Conservation (phyloP, 495 filamentous ascomycete genomes). For the Penicillium flavigenum region DNA sequence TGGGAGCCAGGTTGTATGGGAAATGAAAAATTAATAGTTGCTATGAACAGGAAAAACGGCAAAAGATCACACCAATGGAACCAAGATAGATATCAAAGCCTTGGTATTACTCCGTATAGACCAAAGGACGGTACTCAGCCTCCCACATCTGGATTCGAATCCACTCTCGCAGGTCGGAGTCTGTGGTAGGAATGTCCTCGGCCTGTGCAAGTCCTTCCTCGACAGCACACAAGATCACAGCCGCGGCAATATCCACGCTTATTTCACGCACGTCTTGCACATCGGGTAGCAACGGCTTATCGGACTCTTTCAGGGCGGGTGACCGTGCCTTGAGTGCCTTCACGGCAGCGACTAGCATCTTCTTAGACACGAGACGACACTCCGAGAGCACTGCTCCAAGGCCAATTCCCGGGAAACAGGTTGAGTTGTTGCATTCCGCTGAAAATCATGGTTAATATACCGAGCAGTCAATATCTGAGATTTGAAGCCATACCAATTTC, state of each 20-base stretch:
- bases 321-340: conserved; percentile 68
- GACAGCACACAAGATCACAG: conserved; percentile 72
- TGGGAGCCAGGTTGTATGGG: background rate
- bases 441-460: conserved; percentile 4
- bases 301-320: conserved; percentile 62
- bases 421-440: conserved; percentile 90
- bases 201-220: conserved; percentile 64
- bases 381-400: conserved; percentile 73
- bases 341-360: conserved; percentile 79
- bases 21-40: background rate
- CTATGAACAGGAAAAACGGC: background rate
- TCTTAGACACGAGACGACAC: conserved; percentile 61
- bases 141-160: conserved; percentile 91
- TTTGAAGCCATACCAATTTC: conserved; percentile 55
- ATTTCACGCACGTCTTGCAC: conserved; percentile 73
- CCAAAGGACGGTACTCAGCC: conserved; percentile 65
- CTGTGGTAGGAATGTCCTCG: conserved; percentile 43
- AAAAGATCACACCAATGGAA: background rate
- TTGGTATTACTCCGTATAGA: background rate
- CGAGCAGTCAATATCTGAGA: background rate
- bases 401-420: conserved; percentile 84
- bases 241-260: conserved; percentile 73
- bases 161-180: conserved; percentile 70
- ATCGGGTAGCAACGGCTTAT: conserved; percentile 67
- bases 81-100: background rate